These are phyloP conservation scores for Immersiporthe knoxdaviesiana DNA, from an alignment of 2,329 filamentous ascomycete species.

Conservation along the genomic window DNA sequence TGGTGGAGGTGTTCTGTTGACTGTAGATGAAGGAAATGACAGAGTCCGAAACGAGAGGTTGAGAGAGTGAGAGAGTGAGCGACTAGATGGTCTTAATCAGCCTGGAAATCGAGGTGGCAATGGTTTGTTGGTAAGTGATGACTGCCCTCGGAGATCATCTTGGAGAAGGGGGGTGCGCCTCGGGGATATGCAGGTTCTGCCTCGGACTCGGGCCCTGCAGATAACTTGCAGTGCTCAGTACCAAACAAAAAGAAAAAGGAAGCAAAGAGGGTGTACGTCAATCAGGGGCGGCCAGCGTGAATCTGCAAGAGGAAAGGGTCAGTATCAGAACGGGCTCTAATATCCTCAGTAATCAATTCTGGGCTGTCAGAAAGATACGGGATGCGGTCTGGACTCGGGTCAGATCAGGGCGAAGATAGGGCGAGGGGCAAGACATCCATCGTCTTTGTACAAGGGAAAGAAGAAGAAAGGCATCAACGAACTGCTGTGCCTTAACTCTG, in stretches of 20 bases:
- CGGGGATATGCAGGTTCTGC: not conserved
- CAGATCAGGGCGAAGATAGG: constrained; percentile 5
- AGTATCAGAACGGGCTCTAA: not conserved
- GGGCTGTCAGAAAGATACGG: not conserved
- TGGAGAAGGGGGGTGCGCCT: not conserved
- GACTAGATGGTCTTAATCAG: not conserved
- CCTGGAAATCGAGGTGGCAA: not conserved
- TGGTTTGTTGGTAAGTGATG: not conserved
- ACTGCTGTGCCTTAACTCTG: not conserved
- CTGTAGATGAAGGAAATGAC: not conserved
- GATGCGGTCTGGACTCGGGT: not conserved
- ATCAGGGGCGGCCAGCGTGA: not conserved
- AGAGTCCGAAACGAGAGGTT: not conserved
- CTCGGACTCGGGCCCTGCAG: not conserved
- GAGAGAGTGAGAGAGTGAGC: not conserved
- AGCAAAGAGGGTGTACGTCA: too few species aligned
- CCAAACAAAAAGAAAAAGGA: not conserved
- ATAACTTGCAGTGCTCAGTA: not conserved
- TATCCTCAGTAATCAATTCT: not conserved
- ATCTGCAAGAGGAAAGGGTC: not conserved
- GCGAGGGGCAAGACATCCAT: not conserved
- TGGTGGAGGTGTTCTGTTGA: too few species aligned
- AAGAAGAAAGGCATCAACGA: not conserved
- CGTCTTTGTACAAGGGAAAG: too few species aligned
- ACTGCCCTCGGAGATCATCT: not conserved